Evolutionary conservation across 305 asterid genomes (phyloP).

Genomic region (Rubia tinctorum): DNA sequence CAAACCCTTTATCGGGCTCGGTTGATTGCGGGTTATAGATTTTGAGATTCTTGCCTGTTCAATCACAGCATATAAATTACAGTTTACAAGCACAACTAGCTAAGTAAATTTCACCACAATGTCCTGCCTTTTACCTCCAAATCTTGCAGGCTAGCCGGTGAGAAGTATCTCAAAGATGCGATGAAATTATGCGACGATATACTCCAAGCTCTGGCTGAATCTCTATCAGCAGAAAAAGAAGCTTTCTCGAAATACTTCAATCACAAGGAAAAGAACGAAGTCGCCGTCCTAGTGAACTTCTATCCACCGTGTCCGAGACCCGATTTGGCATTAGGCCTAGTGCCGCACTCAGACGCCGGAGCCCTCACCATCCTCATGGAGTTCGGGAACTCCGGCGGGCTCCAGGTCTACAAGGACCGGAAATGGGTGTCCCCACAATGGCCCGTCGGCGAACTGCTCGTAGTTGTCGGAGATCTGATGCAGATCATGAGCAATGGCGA

Average conservation of each 20-base stretch:
- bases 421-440: constrained; percentile 33
- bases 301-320: constrained; percentile 38
- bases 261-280: constrained; percentile 23
- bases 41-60: too few relatives aligned
- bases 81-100: too few relatives aligned
- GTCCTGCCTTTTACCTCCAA: too few relatives aligned
- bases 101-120: too few relatives aligned
- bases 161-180: constrained; percentile 26
- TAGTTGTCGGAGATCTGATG: constrained; percentile 26
- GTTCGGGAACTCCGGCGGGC: constrained; percentile 34
- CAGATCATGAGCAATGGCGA: constrained; percentile 42
- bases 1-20: too few relatives aligned
- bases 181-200: constrained; percentile 24
- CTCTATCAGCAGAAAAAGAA: constrained; percentile 17
- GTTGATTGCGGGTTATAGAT: too few relatives aligned
- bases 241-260: constrained; percentile 23
- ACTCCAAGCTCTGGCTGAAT: constrained; percentile 28
- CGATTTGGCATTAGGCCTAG: constrained; percentile 30
- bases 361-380: constrained; percentile 29
- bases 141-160: constrained; percentile 21
- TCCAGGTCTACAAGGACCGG: constrained; percentile 25
- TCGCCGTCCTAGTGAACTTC: constrained; percentile 31
- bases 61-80: too few relatives aligned
- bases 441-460: constrained; percentile 33
- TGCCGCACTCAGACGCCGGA: constrained; percentile 29